phyloP scores from a whole-genome alignment of 2,329 filamentous ascomycete species.

The Paraphoma sp. region DNA sequence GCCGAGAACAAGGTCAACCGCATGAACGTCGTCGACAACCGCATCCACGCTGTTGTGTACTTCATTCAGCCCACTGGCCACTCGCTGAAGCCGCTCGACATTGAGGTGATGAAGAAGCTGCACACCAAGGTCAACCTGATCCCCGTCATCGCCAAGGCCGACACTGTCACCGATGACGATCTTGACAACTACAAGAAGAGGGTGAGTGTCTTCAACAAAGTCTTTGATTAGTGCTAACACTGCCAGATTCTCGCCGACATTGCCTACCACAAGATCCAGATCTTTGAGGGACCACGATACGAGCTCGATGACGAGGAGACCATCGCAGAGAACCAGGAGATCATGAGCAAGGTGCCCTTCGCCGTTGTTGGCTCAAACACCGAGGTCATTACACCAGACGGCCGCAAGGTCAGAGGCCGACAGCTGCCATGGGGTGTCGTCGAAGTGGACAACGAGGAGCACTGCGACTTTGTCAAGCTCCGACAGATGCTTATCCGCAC shows the following conservation, averaged over 20 bases:
- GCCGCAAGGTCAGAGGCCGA: constrained; percentile 93
- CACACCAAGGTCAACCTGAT: constrained; percentile 99
- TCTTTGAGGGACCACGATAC: constrained; percentile 98
- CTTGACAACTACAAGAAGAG: constrained; percentile 93
- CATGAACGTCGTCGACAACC: constrained; percentile 99
- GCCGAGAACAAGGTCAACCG: constrained; percentile 99
- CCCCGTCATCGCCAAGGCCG: constrained; percentile 97
- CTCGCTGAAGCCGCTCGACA: constrained; percentile 96
- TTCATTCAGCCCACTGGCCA: constrained; percentile 99
- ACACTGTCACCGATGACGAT: constrained; percentile 97
- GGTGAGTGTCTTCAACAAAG: constrained; percentile 65
- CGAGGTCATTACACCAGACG: constrained; percentile 89
- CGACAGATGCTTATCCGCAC: constrained; percentile 99
- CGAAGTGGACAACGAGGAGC: constrained; percentile 99
- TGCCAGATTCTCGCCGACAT: constrained; percentile 92
- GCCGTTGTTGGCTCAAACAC: constrained; percentile 96
- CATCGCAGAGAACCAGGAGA: constrained; percentile 99
- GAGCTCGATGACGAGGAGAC: constrained; percentile 99
- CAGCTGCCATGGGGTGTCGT: constrained; percentile 98
- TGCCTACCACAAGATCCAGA: constrained; percentile 95
- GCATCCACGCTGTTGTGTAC: constrained; percentile 98
- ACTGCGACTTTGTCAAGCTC: constrained; percentile 99
- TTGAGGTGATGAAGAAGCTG: constrained; percentile 98
- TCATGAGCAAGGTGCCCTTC: constrained; percentile 99
- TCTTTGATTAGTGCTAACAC: constrained; percentile 15